Evolutionary conservation across 306 rosid genomes (phyloP), one percentile per base, ranked within the genome.

Genomic region (Lathyrus tuberosus): DNA sequence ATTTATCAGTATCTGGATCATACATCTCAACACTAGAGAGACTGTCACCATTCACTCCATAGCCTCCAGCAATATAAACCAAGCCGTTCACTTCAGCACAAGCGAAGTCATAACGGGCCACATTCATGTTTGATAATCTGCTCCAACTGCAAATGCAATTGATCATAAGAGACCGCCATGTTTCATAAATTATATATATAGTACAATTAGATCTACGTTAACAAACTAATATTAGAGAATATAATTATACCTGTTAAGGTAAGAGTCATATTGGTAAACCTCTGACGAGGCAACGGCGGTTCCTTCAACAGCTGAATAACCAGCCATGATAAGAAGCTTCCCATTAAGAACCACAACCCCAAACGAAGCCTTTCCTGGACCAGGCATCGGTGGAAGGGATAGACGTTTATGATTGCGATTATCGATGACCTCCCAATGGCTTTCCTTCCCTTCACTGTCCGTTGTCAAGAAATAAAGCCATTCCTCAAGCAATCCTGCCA

Each of bases 401-500:
- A 44, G 81, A 70, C 82, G 73, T 62, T 81, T 82, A 24, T 79
- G 78, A 59, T 87, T 90, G 3, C 78, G 66, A 76, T 86, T 75
- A 79, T 90, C 98, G 48, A 88, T 60, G 67, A 90, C 97, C 78
- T 94, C 97, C 98, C 98, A 94, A 54, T 72, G 89, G 88, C 81
- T 86, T 72, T 74, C 90, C 71, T 82, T 82, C 73, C 84, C 89
- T 81, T 79, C 85, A 24, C 73, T 53, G 71, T 84, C 88, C 17
- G 41, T 49, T 47, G 87, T 94, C 81, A 94, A 81, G 79, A 86
- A 78, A 85, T 87, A 94, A 30, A 94, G 89, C 97, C 98, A 88
- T 76, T 94, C 98, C 87, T 87, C 96, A 40, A 85, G 85, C 76
- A 78, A 56, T 52, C 98, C 97, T 11, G 97, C 92, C 81, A 94